Evolutionary conservation across 306 rosid species (phyloP).

Genomic region (Dalbergia cochinchinensis): DNA sequence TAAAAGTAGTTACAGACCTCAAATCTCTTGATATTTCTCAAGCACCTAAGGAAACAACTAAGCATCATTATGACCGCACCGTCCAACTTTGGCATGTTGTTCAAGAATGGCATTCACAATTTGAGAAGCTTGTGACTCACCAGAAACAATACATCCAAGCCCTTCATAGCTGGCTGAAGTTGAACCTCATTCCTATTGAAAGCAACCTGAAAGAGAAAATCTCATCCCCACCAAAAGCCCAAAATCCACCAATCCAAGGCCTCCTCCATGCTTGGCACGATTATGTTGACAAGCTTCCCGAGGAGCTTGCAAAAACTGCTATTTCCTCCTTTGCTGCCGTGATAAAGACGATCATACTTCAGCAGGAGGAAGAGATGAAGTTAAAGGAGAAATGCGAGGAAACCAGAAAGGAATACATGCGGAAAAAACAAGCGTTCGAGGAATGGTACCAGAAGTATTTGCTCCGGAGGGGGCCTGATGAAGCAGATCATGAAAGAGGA

Average conservation of each 20-base stretch:
- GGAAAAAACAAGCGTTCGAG: slow-evolving; percentile 68
- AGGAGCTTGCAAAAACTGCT: slow-evolving; percentile 82
- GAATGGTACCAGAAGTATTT: slow-evolving; percentile 82
- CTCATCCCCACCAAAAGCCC: slow-evolving; percentile 71
- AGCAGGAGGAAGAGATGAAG: slow-evolving; percentile 91
- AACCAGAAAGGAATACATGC: slow-evolving; percentile 66
- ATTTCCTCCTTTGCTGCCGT: slow-evolving; percentile 78
- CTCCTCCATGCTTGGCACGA: slow-evolving; percentile 78
- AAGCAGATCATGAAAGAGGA: slow-evolving; percentile 63
- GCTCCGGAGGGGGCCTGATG: slow-evolving; percentile 57
- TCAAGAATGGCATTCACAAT: slow-evolving; percentile 71
- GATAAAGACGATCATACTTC: slow-evolving; percentile 69
- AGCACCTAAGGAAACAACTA: slow-evolving; percentile 74
- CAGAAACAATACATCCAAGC: slow-evolving; percentile 82
- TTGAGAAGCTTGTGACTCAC: slow-evolving; percentile 76
- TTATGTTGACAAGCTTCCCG: slow-evolving; percentile 85
- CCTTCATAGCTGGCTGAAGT: slow-evolving; percentile 75
- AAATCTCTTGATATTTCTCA: slow-evolving; percentile 68
- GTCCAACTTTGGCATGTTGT: slow-evolving; percentile 67
- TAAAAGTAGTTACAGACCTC: slow-evolving; percentile 62
- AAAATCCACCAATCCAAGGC: slow-evolving; percentile 75
- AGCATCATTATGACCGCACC: slow-evolving; percentile 73
- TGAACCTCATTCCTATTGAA: slow-evolving; percentile 84
- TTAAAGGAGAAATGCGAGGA: slow-evolving; percentile 78
- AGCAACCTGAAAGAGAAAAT: slow-evolving; percentile 86